Conservation (phyloP, 208 protist species). For the Trypanosoma cruzi region DNA sequence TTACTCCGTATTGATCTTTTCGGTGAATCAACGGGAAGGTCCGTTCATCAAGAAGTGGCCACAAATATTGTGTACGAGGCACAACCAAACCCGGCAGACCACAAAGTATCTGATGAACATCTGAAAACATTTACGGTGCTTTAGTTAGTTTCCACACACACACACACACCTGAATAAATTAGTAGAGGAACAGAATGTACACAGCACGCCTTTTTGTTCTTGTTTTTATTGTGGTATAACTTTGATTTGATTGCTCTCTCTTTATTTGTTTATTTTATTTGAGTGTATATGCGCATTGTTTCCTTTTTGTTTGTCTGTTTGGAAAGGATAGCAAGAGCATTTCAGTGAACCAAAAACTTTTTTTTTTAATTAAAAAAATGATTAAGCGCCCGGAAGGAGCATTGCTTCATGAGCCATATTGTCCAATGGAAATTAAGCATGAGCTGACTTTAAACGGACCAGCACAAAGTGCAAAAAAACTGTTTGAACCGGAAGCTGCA, state of each 20-base stretch:
- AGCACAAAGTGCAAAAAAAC: conserved; percentile 51
- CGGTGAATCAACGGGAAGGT: conserved; percentile 67
- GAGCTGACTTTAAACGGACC: conserved; percentile 66
- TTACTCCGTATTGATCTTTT: conserved; percentile 86
- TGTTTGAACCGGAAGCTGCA: conserved; percentile 75
- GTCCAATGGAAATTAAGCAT: conserved; percentile 50
- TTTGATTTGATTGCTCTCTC: conserved; percentile 5
- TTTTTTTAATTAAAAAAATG: too few species aligned
- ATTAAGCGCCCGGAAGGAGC: conserved; percentile 69
- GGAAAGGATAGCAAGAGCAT: conserved; percentile 22
- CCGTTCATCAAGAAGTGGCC: conserved; percentile 65
- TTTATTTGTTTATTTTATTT: not conserved
- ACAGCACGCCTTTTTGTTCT: not conserved
- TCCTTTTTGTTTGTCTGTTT: conserved; percentile 8
- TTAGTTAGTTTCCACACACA: conserved; percentile 2
- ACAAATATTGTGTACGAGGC: conserved; percentile 89
- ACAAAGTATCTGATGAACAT: conserved; percentile 51
- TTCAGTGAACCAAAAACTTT: conserved; percentile 13
- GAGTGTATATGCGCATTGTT: not conserved
- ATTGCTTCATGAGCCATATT: conserved; percentile 79
- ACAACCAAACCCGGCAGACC: conserved; percentile 84
- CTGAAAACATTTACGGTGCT: conserved; percentile 34
- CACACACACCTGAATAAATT: not conserved
- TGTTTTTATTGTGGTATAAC: not conserved
- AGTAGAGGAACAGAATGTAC: not conserved